These are phyloP conservation scores for Manihot esculenta DNA, from an alignment of 441 rosid species.

Conservation along the genomic window DNA sequence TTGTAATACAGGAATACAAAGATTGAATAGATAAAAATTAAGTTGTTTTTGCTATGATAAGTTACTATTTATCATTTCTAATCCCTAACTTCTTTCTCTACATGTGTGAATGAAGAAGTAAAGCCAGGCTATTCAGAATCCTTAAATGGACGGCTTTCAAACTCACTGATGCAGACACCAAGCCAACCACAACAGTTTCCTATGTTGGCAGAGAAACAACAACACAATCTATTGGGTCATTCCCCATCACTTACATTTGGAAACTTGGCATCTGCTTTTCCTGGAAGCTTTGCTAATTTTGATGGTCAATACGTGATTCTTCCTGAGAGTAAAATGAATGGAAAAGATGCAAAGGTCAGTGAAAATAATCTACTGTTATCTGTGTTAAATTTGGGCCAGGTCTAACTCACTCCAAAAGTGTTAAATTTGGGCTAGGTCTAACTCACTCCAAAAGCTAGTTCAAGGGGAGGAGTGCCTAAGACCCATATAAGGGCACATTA, in stretches of 20 bases:
- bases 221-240: conserved; percentile 12
- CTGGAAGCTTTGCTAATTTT: conserved; percentile 24
- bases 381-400: too few species aligned
- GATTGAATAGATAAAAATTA: too few species aligned
- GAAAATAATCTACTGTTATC: background rate
- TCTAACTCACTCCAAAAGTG: too few species aligned
- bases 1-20: background rate
- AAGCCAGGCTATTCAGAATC: conserved; percentile 12
- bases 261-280: conserved; percentile 11
- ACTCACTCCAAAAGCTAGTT: too few species aligned
- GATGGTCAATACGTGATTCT: conserved; percentile 12
- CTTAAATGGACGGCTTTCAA: conserved; percentile 11
- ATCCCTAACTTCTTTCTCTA: background rate
- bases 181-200: conserved; percentile 20
- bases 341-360: conserved; percentile 19
- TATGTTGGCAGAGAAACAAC: conserved; percentile 11
- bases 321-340: conserved; percentile 14
- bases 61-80: background rate
- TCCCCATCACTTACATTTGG: conserved; percentile 8
- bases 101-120: conserved; percentile 18
- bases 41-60: background rate
- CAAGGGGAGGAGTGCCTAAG: too few species aligned
- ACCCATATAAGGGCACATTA: too few species aligned
- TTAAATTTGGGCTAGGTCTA: too few species aligned
- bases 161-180: conserved; percentile 21